These are phyloP conservation scores for Mallotus repandus DNA, from an alignment of 441 rosid genomes.

Conservation along the genomic window DNA sequence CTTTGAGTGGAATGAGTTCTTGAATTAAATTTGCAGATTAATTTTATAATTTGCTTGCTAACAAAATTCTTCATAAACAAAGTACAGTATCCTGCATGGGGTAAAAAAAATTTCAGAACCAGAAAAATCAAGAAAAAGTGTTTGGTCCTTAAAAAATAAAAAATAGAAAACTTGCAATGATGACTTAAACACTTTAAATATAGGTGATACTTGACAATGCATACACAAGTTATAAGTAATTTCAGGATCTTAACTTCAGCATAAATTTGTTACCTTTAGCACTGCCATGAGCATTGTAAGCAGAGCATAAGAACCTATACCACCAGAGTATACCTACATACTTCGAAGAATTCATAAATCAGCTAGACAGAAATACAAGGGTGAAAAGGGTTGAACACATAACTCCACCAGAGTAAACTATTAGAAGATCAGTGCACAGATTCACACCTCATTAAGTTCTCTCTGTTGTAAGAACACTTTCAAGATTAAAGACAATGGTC, in stretches of 20 bases:
- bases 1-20: too few species aligned
- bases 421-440: neutral
- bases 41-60: too few species aligned
- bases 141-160: too few species aligned
- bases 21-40: too few species aligned
- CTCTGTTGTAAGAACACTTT: constrained; percentile 95
- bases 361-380: constrained; percentile 10
- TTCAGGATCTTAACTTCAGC: neutral
- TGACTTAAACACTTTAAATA: too few species aligned
- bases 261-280: constrained; percentile 52
- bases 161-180: too few species aligned
- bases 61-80: too few species aligned
- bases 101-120: too few species aligned
- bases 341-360: constrained; percentile 26
- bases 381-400: neutral
- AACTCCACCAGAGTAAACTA: neutral
- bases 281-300: constrained; percentile 82
- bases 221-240: neutral
- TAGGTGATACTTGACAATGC: neutral
- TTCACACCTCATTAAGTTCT: constrained; percentile 81
- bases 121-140: too few species aligned
- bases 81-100: too few species aligned
- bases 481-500: constrained; percentile 78
- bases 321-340: constrained; percentile 86
- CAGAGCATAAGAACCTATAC: constrained; percentile 89